Percentiles rank a stretch among this genome's conserved stretches.
Conservation (phyloP, 73 alveolate genomes). For the Tetrahymena borealis region DNA sequence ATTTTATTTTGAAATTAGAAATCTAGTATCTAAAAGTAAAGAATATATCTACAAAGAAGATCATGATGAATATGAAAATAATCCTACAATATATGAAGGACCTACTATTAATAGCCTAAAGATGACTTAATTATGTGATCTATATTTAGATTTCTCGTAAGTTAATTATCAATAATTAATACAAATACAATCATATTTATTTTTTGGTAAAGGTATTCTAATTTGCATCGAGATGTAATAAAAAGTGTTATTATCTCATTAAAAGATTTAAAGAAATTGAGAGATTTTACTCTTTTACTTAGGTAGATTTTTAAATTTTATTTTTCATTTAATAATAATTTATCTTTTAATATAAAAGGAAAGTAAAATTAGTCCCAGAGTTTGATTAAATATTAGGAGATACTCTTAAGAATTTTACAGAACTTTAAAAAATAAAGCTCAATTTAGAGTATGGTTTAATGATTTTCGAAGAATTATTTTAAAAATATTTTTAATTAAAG, state of each 20-base stretch:
- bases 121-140: background rate
- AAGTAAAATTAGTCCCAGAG: too few relatives aligned
- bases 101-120: background rate
- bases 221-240: background rate
- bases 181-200: background rate
- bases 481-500: background rate
- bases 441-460: too few relatives aligned
- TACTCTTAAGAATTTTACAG: too few relatives aligned
- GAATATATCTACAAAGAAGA: background rate
- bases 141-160: background rate
- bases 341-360: too few relatives aligned
- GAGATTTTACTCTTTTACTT: background rate
- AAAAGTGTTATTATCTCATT: background rate
- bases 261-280: background rate
- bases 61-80: background rate
- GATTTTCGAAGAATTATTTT: too few relatives aligned
- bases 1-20: background rate
- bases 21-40: background rate
- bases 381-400: too few relatives aligned
- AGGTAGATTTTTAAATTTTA: background rate
- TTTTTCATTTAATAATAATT: too few relatives aligned
- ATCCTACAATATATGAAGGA: background rate
- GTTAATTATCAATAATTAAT: background rate
- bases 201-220: background rate
- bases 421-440: too few relatives aligned